Evolutionary conservation across 768 basidiomycete genomes (phyloP).

Genomic region (Pholiota microspora): DNA sequence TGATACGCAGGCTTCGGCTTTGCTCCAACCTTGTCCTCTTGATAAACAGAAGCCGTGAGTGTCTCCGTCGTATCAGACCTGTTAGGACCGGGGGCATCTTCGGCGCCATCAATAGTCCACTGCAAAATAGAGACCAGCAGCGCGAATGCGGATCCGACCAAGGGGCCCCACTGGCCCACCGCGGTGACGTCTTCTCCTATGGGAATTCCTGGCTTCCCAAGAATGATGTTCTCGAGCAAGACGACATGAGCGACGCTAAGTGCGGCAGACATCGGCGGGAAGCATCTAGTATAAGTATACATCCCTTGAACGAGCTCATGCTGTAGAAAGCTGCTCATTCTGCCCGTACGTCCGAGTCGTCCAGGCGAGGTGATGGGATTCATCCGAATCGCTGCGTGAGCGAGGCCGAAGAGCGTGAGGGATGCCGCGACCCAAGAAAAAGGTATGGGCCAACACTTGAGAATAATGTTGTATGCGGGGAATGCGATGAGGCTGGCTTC

Average conservation of each 20-base stretch:
- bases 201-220: constrained; percentile 7
- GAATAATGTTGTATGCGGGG: not conserved
- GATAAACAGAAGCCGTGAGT: not conserved
- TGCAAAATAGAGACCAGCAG: constrained; percentile 7
- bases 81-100: not conserved
- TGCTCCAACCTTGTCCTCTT: not conserved
- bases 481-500: not conserved
- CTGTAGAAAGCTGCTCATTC: not conserved
- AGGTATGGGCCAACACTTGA: not conserved
- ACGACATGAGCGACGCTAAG: constrained; percentile 7
- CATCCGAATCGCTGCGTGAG: not conserved
- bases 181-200: constrained; percentile 9
- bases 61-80: not conserved
- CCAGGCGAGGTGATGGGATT: not conserved
- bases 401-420: not conserved
- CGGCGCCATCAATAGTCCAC: not conserved
- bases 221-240: constrained; percentile 2
- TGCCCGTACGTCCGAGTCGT: not conserved
- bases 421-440: not conserved
- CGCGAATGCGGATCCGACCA: constrained; percentile 11
- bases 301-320: not conserved
- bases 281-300: not conserved
- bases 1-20: not conserved
- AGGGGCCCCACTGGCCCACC: constrained; percentile 11
- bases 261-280: constrained; percentile 4